phyloP scores from a whole-genome alignment of 305 asterid genomes.

The Rubia tinctorum region DNA sequence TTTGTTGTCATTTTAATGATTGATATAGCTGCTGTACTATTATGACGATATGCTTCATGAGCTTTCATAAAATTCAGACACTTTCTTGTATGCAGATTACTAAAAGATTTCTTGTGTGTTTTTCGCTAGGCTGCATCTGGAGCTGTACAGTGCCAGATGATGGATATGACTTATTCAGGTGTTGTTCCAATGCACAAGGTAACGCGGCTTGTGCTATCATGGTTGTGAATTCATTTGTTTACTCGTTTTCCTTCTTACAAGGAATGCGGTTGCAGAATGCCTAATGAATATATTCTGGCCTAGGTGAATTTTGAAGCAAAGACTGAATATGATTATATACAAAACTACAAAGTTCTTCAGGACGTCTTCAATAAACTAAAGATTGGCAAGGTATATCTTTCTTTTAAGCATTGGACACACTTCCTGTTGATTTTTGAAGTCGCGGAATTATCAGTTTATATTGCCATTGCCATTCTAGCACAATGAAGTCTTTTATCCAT shows the following conservation, averaged over 20 bases:
- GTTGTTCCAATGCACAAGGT: conserved; percentile 97
- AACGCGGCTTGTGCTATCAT: neutral
- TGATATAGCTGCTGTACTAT: conserved; percentile 3
- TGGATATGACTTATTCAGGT: conserved; percentile 87
- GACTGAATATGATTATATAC: conserved; percentile 89
- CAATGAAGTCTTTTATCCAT: neutral
- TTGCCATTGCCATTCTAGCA: neutral
- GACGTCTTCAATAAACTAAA: conserved; percentile 85
- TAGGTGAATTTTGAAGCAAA: conserved; percentile 90
- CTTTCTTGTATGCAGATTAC: conserved; percentile 3
- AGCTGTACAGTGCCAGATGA: conserved; percentile 93
- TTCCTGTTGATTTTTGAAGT: neutral
- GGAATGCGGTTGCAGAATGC: conserved; percentile 11
- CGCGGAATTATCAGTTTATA: neutral
- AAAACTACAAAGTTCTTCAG: conserved; percentile 91
- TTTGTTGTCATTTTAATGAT: neutral
- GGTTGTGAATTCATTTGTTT: neutral
- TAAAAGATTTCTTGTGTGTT: conserved; percentile 4
- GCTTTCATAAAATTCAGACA: neutral
- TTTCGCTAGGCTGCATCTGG: conserved; percentile 73
- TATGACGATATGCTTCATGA: neutral
- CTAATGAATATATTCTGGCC: conserved; percentile 22
- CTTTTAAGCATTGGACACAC: neutral
- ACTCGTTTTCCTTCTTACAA: neutral
- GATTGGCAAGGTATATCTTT: conserved; percentile 56